Base-by-base conservation (phyloP, 164 flowering plant genomes). In the Warburgia ugandensis region DNA sequence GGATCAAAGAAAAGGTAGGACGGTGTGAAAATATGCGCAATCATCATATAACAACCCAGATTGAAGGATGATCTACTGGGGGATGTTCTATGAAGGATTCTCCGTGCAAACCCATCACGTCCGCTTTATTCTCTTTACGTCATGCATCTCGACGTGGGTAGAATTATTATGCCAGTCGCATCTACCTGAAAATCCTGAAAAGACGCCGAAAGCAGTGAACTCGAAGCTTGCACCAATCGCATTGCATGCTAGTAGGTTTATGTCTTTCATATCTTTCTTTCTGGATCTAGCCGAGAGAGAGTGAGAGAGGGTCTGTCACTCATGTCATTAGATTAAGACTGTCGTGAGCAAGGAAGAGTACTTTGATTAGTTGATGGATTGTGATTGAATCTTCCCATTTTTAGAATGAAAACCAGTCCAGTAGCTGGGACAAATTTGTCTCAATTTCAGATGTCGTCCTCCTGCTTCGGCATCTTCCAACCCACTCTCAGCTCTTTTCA, bases 81-180 rank as follows among this genome's bases (percentile, higher is more conserved):
- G 22, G 31, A 8, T 6, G 37, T 35, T 12, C 9, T 45, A 11
- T 12, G 22, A 38, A 20, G 47, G 47, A 50, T 37, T 54, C 39
- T 41, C 57, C 39, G 48, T 20, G 22, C 29, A 13, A 4, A 1
- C 31, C 44, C 27, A 27, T 51, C 45, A 3, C 36, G 10, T 54
- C 47, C 13, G n/a, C 57, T 54, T 54, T 54, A 42, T 54, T 54
- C 57, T 42, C 48, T 30, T 43, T 54, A 54, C 57, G 57, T 54
- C 57, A 54, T 42, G 36, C 32, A 44, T 20, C 28, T 13, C 37
- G 10, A 17, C 14, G 44, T 27, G 27, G 30, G 11, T 28, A 45
- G 23, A 54, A 54, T 23, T 8, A 54, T 54, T 20, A 42, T 40
- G 27, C 30, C 17, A 8, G 57, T 54, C 57, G 16, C 39, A 30